Conservation (phyloP, 441 rosid species). For the Cnidoscolus chayamansa region DNA sequence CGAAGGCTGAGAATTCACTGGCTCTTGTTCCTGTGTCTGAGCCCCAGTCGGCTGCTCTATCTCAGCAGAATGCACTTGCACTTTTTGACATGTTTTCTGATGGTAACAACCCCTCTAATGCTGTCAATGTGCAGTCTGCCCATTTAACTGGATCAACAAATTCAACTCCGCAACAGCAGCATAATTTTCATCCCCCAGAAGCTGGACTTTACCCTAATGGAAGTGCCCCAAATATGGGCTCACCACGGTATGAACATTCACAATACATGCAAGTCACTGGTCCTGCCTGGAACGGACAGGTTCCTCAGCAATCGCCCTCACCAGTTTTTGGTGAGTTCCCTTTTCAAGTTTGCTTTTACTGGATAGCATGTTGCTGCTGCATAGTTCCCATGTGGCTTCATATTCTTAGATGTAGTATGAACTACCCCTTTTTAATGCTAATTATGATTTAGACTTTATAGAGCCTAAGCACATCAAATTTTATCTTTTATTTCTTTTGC, state of each 20-base stretch:
- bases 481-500: background rate
- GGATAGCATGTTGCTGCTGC: background rate
- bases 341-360: slow-evolving; percentile 8
- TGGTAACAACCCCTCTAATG: slow-evolving; percentile 39
- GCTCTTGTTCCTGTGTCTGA: slow-evolving; percentile 83
- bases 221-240: slow-evolving; percentile 46
- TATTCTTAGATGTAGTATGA: background rate
- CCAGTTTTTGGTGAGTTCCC: slow-evolving; percentile 59
- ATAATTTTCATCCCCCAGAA: slow-evolving; percentile 49
- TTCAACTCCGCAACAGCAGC: slow-evolving; percentile 62
- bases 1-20: slow-evolving; percentile 52
- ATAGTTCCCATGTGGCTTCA: background rate
- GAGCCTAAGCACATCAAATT: background rate
- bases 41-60: slow-evolving; percentile 48
- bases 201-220: slow-evolving; percentile 65
- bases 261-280: slow-evolving; percentile 47
- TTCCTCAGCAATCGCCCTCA: slow-evolving; percentile 54
- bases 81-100: slow-evolving; percentile 84
- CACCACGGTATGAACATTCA: slow-evolving; percentile 61
- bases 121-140: slow-evolving; percentile 49
- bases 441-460: slow-evolving; percentile 9
- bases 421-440: background rate
- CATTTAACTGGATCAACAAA: slow-evolving; percentile 40
- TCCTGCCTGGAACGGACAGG: slow-evolving; percentile 72
- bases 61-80: slow-evolving; percentile 84